A percentile compares a stretch with the other conserved stretches of the same genome.
Evolutionary conservation across 495 filamentous ascomycete genomes (phyloP).

Genomic region (Tuber umbilicatum): DNA sequence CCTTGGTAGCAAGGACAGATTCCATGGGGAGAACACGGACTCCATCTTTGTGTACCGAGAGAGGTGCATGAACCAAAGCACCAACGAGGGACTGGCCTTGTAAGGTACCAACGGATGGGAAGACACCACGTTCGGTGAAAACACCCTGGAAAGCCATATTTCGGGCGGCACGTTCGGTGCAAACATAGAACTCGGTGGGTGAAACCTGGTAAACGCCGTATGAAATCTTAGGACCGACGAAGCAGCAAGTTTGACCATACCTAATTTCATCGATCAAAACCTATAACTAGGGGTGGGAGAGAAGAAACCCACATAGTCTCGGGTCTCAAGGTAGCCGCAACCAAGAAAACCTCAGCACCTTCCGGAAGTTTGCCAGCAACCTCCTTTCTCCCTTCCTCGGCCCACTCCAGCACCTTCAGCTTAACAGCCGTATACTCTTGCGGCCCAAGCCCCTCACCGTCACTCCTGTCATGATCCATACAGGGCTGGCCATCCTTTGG

Average conservation of each 20-base stretch:
- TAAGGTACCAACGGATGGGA: constrained; percentile 65
- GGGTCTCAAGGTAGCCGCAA: constrained; percentile 84
- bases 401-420: constrained; percentile 82
- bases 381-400: constrained; percentile 58
- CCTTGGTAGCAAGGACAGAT: constrained; percentile 80
- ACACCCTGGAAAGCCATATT: constrained; percentile 95
- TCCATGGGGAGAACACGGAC: constrained; percentile 94
- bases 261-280: constrained; percentile 11
- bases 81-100: constrained; percentile 75
- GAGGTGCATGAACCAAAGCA: constrained; percentile 75
- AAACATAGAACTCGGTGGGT: constrained; percentile 76
- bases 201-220: constrained; percentile 84
- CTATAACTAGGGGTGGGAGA: constrained; percentile 5
- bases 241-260: constrained; percentile 93
- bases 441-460: constrained; percentile 81
- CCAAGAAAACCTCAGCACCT: constrained; percentile 74
- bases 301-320: constrained; percentile 71
- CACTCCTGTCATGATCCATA: constrained; percentile 91
- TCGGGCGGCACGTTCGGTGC: constrained; percentile 77
- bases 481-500: constrained; percentile 97
- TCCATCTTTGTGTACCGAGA: constrained; percentile 76
- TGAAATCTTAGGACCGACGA: constrained; percentile 82
- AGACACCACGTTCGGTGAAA: constrained; percentile 67
- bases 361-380: constrained; percentile 74
- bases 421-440: constrained; percentile 94